Base-by-base conservation (phyloP, 2,329 filamentous ascomycete genomes). In the Knoxdaviesia capensis region DNA sequence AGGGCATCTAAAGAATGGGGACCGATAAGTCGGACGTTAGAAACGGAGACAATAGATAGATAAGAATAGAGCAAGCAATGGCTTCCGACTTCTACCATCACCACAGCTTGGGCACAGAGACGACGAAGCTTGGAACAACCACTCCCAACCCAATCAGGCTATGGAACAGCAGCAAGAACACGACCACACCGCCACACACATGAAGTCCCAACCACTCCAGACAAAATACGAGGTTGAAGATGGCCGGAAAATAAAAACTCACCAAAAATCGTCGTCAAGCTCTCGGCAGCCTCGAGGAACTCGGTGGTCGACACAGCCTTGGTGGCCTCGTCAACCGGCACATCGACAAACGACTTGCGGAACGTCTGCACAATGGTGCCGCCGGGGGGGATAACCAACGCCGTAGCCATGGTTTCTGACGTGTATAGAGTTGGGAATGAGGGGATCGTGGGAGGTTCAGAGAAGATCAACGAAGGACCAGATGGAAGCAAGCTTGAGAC, bases 221-320 rank as follows among this genome's bases (percentile, higher is more conserved):
- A 20, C 20, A 20, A 11, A 28, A 36, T 8, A 37, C 11, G 6
- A n/a, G 3, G n/a, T 9, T 30, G 30, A 32, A 6, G 30, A 11
- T 4, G 33, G 6, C 28, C 8, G 30, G 3, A 34, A 35, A n/a
- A 9, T 10, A 35, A 8, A 5, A 39, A 40, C 52, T 31, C 53
- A 90, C 85, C 84, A 55, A 96, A 96, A 47, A 98, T 74, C 47
- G 76, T 81, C 42, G 80, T 81, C 58, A 96, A 64, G 44, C 82
- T 77, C 70, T 94, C 86, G 42, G 85, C 74, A 44, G 90, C 90
- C 50, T 93, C 82, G 48, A 96, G 79, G 62, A 96, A 98, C 58
- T 92, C 76, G 44, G 72, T 73, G 39, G 90, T 96, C 43, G 74
- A 64, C 54, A 96, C 77, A 46, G 77, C 80, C 64, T 85, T 80